A percentile compares a stretch with the other conserved stretches of the same genome.
These are phyloP conservation scores for Albatrellus ellisii DNA, from an alignment of 768 basidiomycete species.

Conservation along the genomic window DNA sequence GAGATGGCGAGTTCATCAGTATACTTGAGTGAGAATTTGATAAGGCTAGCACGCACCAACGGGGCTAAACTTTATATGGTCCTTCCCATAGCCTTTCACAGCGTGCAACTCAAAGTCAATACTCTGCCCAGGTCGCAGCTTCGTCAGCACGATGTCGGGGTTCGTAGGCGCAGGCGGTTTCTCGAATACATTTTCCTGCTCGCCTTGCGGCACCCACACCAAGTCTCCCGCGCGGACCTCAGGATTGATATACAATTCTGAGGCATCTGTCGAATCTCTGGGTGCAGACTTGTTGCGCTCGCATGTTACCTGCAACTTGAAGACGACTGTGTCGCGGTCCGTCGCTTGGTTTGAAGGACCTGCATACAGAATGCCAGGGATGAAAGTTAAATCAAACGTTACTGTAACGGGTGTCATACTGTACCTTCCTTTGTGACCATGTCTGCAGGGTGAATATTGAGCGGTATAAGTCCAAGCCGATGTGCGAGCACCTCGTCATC, in stretches of 20 bases:
- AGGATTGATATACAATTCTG: constrained; percentile 51
- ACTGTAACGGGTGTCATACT: constrained; percentile 8
- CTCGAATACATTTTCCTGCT: constrained; percentile 52
- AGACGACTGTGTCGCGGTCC: constrained; percentile 87
- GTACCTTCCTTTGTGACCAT: constrained; percentile 42
- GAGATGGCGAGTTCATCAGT: background rate
- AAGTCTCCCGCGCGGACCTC: constrained; percentile 57
- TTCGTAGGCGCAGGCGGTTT: constrained; percentile 54
- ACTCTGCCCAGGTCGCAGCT: constrained; percentile 83
- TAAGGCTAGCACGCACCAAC: constrained; percentile 68
- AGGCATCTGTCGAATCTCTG: constrained; percentile 24
- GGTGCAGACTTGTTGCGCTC: constrained; percentile 41
- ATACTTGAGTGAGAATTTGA: background rate
- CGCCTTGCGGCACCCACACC: constrained; percentile 71
- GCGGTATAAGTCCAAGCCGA: constrained; percentile 82
- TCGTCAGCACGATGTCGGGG: constrained; percentile 77
- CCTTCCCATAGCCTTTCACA: constrained; percentile 83
- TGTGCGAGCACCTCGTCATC: constrained; percentile 91
- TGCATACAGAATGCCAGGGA: constrained; percentile 5
- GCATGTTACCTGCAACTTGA: constrained; percentile 59
- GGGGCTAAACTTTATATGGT: constrained; percentile 94
- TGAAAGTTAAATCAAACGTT: background rate
- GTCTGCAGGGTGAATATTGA: constrained; percentile 71
- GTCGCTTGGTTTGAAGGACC: constrained; percentile 49
- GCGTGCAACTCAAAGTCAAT: constrained; percentile 83